Evolutionary conservation across 306 rosid species (phyloP), one percentile per base, ranked within the genome.

Genomic region (Bauhinia variegata): DNA sequence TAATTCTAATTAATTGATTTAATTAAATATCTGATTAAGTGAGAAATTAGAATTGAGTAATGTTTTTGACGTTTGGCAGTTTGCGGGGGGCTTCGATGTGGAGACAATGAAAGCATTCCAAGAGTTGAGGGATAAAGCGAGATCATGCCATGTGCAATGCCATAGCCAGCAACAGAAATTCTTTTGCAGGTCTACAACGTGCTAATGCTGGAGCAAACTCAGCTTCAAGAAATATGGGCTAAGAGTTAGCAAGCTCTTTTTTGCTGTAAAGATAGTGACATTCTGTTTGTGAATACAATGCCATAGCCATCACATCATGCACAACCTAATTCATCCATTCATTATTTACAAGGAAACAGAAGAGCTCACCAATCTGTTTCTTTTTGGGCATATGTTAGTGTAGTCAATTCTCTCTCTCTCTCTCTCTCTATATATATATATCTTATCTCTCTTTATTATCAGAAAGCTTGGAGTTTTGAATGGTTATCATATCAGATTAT

Each of bases 81-180:
- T 95, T 68, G 99, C 99, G 0, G 96, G 99, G 5, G 99, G 99
- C 4, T 95, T 90, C 65, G 97, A 95, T 72, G 96, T 70, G 39
- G 99, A 95, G 68, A 95, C 99, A 15, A 95, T 88, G 96, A 90
- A 85, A 63, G 99, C 96, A 5, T 95, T 95, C 68, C 91, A 95
- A 71, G 99, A 90, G 75, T 76, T 95, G 81, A 85, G 99, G 72
- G 99, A 95, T 12, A 90, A 90, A 64, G 97, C 96, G 1, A 83
- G 92, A 75, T 79, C 89, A 53, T 95, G 99, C 77, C 97, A 88
- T 56, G 81, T 78, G 54, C 96, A 93, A 62, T 87, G 87, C 79
- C 97, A 93, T 53, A 88, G 60, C 72, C 98, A 90, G 63, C 96
- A 84, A 53, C 86, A 83, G 3, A 90, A 86, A 79, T 47, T 80